phyloP scores from a whole-genome alignment of 192 early-diverging fungal genomes.

The Entomortierella chlamydospora region DNA sequence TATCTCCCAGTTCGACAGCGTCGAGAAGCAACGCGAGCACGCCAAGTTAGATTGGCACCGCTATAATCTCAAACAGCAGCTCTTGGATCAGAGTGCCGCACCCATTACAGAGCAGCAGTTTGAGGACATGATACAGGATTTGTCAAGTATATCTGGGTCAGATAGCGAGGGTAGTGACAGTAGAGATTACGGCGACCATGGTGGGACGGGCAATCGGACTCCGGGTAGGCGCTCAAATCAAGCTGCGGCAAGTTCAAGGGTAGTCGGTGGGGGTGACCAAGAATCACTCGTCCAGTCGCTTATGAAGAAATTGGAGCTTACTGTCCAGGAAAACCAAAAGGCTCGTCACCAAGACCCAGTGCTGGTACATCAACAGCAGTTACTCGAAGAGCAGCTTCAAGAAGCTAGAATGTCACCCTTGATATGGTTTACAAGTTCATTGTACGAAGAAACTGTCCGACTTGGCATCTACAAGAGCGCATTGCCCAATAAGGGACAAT shows the following conservation, averaged over 20 bases:
- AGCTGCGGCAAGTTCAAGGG: background rate
- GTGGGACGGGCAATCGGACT: background rate
- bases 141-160: conserved; percentile 63
- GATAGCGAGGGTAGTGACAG: conserved; percentile 45
- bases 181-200: background rate
- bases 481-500: conserved; percentile 36
- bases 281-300: conserved; percentile 28
- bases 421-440: conserved; percentile 56
- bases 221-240: conserved; percentile 6
- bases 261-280: conserved; percentile 13
- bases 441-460: conserved; percentile 38
- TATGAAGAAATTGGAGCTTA: conserved; percentile 50
- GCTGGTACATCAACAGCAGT: conserved; percentile 28
- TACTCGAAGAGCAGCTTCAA: conserved; percentile 34
- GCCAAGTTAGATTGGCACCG: conserved; percentile 67
- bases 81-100: conserved; percentile 37
- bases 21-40: conserved; percentile 60
- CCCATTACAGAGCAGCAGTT: conserved; percentile 62
- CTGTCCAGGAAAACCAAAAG: conserved; percentile 23
- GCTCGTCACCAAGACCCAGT: conserved; percentile 37
- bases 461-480: conserved; percentile 60
- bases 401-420: conserved; percentile 41
- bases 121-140: conserved; percentile 64
- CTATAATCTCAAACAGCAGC: conserved; percentile 65
- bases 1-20: conserved; percentile 33